phyloP scores from a whole-genome alignment of 208 protist genomes.

The Acanthamoeba royreba region DNA sequence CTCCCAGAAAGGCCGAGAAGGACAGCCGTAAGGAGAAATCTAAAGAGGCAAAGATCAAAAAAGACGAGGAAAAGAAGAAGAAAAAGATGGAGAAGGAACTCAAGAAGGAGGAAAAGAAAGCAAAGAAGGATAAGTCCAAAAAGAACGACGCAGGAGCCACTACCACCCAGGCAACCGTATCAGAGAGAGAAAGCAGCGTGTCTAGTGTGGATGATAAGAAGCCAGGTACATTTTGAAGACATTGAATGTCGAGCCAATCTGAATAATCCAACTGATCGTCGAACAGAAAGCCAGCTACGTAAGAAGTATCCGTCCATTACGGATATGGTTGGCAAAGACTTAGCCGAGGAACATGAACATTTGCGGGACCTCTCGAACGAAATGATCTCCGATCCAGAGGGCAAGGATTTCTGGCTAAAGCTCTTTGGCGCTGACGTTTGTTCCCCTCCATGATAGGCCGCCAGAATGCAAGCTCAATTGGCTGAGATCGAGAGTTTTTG shows the following conservation, averaged over 20 bases:
- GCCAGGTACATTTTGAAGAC: neutral
- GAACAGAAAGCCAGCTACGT: neutral
- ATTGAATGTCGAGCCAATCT: neutral
- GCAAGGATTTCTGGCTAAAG: constrained; percentile 8
- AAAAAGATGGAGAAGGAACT: neutral
- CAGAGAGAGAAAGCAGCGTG: no score
- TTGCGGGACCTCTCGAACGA: neutral
- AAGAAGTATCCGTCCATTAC: neutral
- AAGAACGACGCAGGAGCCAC: neutral
- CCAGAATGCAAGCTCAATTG: no score
- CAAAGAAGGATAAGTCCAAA: neutral
- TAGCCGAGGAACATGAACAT: constrained; percentile 1
- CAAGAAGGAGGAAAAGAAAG: constrained; percentile 24
- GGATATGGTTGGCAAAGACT: neutral
- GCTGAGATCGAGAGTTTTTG: neutral
- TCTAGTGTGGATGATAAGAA: neutral
- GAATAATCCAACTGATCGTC: neutral
- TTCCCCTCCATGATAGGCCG: neutral
- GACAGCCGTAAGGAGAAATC: neutral
- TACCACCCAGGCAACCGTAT: neutral
- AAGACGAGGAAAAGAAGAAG: constrained; percentile 41
- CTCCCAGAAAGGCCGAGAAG: neutral
- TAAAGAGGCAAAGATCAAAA: neutral
- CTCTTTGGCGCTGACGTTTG: constrained; percentile 4
- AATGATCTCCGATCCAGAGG: constrained; percentile 14